A percentile compares a stretch with the other conserved stretches of the same genome.
Conservation (phyloP, 805 yeast species). For the Alloascoidea hylecoeti region DNA sequence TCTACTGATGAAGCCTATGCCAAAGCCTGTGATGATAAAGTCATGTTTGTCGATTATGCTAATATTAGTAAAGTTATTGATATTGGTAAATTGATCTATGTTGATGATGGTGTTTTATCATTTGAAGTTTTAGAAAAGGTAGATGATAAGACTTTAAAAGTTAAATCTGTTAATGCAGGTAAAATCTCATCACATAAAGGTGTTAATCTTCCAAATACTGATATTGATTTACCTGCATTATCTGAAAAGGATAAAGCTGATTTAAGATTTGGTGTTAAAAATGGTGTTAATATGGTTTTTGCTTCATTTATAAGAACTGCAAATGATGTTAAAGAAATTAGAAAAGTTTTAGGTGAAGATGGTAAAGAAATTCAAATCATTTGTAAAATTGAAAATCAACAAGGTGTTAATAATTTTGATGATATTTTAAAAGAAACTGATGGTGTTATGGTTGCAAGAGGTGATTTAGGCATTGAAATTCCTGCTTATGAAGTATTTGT, state of each 20-base stretch:
- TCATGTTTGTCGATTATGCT: slow-evolving; percentile 71
- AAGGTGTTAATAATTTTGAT: slow-evolving; percentile 87
- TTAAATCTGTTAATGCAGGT: slow-evolving; percentile 71
- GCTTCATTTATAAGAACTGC: slow-evolving; percentile 85
- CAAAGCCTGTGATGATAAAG: slow-evolving; percentile 45
- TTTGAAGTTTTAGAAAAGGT: slow-evolving; percentile 67
- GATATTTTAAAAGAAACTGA: slow-evolving; percentile 71
- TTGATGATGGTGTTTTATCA: slow-evolving; percentile 81
- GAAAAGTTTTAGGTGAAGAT: slow-evolving; percentile 76
- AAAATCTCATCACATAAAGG: slow-evolving; percentile 83
- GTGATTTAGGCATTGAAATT: slow-evolving; percentile 87
- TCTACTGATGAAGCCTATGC: slow-evolving; percentile 61
- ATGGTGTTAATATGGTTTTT: slow-evolving; percentile 78
- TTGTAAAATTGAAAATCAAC: slow-evolving; percentile 81
- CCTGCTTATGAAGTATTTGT: slow-evolving; percentile 89
- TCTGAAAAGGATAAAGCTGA: slow-evolving; percentile 77
- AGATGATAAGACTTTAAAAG: slow-evolving; percentile 58
- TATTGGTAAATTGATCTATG: slow-evolving; percentile 62
- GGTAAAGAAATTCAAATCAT: slow-evolving; percentile 79
- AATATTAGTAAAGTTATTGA: slow-evolving; percentile 74
- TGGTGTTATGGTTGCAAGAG: slow-evolving; percentile 92
- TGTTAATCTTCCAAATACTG: slow-evolving; percentile 86
- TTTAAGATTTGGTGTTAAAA: slow-evolving; percentile 75
- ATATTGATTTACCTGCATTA: slow-evolving; percentile 81
- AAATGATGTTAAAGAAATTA: slow-evolving; percentile 61